Evolutionary conservation across 352 stramenopile species (phyloP).

Genomic region (Pythium brachiatum): DNA sequence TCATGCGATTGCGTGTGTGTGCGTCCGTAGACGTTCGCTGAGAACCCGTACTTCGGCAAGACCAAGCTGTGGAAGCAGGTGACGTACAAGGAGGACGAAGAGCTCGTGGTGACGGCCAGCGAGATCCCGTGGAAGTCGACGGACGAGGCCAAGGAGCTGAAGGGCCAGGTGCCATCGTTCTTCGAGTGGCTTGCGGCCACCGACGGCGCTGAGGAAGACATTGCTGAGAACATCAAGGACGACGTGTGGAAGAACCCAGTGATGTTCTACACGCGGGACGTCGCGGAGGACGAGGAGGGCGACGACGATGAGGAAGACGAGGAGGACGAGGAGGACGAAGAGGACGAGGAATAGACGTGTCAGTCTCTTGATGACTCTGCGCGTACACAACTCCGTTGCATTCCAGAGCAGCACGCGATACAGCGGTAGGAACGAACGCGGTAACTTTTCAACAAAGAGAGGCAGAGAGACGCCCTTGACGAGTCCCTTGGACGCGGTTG

Average conservation of each 20-base stretch:
- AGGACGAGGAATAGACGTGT: too few relatives aligned
- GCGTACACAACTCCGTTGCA: neutral
- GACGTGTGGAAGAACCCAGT: slow-evolving; percentile 77
- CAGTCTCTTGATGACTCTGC: neutral
- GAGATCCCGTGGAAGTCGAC: slow-evolving; percentile 62
- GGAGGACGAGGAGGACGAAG: slow-evolving; percentile 30
- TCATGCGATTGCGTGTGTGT: neutral
- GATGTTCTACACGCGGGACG: slow-evolving; percentile 43
- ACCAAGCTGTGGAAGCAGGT: slow-evolving; percentile 68
- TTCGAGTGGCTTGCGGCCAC: slow-evolving; percentile 59
- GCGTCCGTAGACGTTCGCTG: slow-evolving; percentile 60
- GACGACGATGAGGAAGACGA: slow-evolving; percentile 40
- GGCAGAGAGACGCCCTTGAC: slow-evolving; percentile 43
- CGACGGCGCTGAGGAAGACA: slow-evolving; percentile 47
- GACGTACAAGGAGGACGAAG: slow-evolving; percentile 63
- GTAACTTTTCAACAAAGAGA: slow-evolving; percentile 7
- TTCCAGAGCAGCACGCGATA: neutral
- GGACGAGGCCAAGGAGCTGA: slow-evolving; percentile 44
- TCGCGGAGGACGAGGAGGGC: slow-evolving; percentile 42
- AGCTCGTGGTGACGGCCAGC: slow-evolving; percentile 49
- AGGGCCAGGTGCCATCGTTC: slow-evolving; percentile 41
- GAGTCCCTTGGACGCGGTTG: slow-evolving; percentile 69
- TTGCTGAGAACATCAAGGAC: slow-evolving; percentile 79
- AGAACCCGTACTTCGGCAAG: slow-evolving; percentile 65
- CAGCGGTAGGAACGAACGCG: slow-evolving; percentile 6